Percentiles rank a stretch among this genome's conserved stretches.
phyloP scores from a whole-genome alignment of 2,329 filamentous ascomycete species.

The Talaromyces sp. region DNA sequence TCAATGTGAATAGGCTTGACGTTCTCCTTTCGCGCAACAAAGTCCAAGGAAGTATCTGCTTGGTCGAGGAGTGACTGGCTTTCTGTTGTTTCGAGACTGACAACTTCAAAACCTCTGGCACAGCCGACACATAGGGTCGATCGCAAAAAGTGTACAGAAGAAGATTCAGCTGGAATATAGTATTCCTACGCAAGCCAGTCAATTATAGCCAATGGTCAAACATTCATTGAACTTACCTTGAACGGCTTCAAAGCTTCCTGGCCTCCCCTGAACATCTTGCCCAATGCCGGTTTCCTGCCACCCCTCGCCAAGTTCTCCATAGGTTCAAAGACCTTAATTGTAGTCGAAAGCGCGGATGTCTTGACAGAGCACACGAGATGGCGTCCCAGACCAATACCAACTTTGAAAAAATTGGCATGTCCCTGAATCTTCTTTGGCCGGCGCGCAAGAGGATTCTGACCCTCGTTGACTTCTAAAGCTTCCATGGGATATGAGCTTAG shows the following conservation, averaged over 20 bases:
- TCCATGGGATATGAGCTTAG: constrained; percentile 84
- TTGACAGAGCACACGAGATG: constrained; percentile 97
- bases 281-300: constrained; percentile 91
- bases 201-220: constrained; percentile 22
- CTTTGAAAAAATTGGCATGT: constrained; percentile 98
- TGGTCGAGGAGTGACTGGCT: constrained; percentile 95
- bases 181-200: constrained; percentile 61
- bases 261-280: constrained; percentile 89
- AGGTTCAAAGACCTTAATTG: constrained; percentile 98
- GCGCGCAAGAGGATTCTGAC: constrained; percentile 68
- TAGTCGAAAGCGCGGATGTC: constrained; percentile 85
- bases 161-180: constrained; percentile 97
- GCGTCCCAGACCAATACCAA: constrained; percentile 87
- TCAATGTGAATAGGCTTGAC: constrained; percentile 96
- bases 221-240: constrained; percentile 62
- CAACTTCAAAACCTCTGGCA: constrained; percentile 92
- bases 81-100: constrained; percentile 94
- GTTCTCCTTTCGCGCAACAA: constrained; percentile 88
- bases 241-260: constrained; percentile 95
- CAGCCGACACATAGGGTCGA: constrained; percentile 96
- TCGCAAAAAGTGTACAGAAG: constrained; percentile 94
- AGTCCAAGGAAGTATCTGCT: constrained; percentile 95
- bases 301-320: constrained; percentile 91
- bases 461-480: constrained; percentile 78
- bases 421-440: constrained; percentile 93